These are phyloP conservation scores for Berberis vulgaris DNA, from an alignment of 164 flowering plant genomes.

Conservation along the genomic window DNA sequence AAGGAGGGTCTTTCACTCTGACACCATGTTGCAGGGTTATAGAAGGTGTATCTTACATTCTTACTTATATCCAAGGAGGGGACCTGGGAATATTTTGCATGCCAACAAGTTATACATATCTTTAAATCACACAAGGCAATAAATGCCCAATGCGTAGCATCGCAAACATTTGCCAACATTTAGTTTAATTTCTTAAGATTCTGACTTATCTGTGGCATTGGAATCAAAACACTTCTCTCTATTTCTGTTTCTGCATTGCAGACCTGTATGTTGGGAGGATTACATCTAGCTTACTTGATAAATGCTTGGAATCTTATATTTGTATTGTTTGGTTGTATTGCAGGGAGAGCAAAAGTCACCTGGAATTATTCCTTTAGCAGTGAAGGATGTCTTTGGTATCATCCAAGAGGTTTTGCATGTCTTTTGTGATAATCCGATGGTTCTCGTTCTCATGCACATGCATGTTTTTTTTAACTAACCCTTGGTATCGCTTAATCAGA, in stretches of 20 bases:
- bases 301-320: neutral
- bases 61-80: no score
- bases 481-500: slow-evolving; percentile 25
- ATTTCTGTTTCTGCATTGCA: neutral
- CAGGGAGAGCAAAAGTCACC: slow-evolving; percentile 88
- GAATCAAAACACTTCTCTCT: neutral
- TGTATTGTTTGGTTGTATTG: slow-evolving; percentile 3
- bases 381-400: slow-evolving; percentile 76
- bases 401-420: slow-evolving; percentile 62
- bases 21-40: no score
- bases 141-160: no score
- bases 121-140: no score
- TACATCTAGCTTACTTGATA: no score
- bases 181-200: neutral
- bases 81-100: no score
- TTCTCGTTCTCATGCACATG: neutral
- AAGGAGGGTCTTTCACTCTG: no score
- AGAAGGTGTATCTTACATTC: no score
- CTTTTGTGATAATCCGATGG: neutral
- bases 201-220: neutral
- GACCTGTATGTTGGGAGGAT: neutral
- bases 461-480: slow-evolving; percentile 2
- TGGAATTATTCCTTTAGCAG: slow-evolving; percentile 74
- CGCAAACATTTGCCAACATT: no score
- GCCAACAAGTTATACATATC: no score